Conservation (phyloP, 1,284 basidiomycete species). For the Ustilago vetiveriae region DNA sequence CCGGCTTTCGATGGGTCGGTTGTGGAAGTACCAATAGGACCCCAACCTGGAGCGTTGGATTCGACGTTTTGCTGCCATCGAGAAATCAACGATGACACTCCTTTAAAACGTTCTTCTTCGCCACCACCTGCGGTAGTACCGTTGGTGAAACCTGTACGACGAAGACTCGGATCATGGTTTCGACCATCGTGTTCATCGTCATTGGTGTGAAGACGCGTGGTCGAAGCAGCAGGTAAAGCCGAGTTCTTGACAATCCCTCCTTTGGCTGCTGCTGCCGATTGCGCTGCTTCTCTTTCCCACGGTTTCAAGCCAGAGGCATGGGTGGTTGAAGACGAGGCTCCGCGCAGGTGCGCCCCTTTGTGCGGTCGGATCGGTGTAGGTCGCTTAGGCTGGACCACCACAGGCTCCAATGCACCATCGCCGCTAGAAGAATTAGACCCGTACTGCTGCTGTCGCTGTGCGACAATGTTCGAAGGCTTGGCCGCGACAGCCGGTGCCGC, state of each 20-base stretch:
- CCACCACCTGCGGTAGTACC: too few species aligned
- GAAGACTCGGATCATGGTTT: not conserved
- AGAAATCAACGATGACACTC: conserved; percentile 38
- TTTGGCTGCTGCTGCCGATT: conserved; percentile 22
- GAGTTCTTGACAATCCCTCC: conserved; percentile 19
- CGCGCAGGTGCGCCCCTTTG: conserved; percentile 10
- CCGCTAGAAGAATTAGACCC: not conserved
- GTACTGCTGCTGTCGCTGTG: conserved; percentile 3
- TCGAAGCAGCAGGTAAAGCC: conserved; percentile 12
- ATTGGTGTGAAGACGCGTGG: conserved; percentile 1
- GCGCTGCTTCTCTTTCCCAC: conserved; percentile 55
- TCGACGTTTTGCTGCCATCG: conserved; percentile 52
- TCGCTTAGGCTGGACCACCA: conserved; percentile 28
- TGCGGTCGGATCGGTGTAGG: conserved; percentile 28
- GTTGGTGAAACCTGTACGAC: too few species aligned
- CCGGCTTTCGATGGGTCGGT: too few species aligned
- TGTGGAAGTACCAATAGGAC: conserved; percentile 28
- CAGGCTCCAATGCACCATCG: conserved; percentile 1
- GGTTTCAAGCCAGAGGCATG: conserved; percentile 31
- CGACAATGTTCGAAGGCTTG: conserved; percentile 2
- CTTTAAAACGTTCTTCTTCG: conserved; percentile 33
- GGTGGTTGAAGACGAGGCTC: not conserved
- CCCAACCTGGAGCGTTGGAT: conserved; percentile 51
- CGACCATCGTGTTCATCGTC: not conserved
- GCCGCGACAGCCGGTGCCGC: not conserved